phyloP scores from a whole-genome alignment of 2,329 filamentous ascomycete genomes.

The Leptographium galeiforme region DNA sequence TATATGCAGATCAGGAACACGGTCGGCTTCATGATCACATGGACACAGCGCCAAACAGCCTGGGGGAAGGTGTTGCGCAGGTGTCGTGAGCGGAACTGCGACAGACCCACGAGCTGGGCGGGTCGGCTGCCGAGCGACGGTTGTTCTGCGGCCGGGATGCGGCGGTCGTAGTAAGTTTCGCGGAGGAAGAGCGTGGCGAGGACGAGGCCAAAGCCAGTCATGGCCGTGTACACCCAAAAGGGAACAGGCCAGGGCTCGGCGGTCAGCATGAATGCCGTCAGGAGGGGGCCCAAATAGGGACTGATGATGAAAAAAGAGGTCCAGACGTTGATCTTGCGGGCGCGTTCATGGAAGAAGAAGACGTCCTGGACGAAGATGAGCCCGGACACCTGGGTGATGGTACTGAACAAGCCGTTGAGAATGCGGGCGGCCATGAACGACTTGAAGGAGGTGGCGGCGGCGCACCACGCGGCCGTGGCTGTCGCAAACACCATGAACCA shows the following conservation, averaged over 20 bases:
- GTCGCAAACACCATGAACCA: constrained; percentile 24
- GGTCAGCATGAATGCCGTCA: constrained; percentile 34
- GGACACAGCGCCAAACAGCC: constrained; percentile 24
- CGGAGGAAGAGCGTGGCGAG: constrained; percentile 27
- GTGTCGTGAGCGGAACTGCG: constrained; percentile 22
- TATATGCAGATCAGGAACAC: constrained; percentile 23
- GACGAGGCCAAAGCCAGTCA: constrained; percentile 23
- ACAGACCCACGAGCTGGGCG: constrained; percentile 17
- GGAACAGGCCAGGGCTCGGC: constrained; percentile 29
- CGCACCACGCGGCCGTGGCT: constrained; percentile 29
- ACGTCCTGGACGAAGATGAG: constrained; percentile 43
- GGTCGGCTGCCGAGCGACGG: constrained; percentile 19
- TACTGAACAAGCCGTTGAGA: constrained; percentile 34
- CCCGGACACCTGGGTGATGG: constrained; percentile 28
- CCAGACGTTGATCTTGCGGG: constrained; percentile 36
- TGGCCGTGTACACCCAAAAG: constrained; percentile 33
- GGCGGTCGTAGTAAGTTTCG: constrained; percentile 37
- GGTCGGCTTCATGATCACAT: constrained; percentile 25
- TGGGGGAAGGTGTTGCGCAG: constrained; percentile 26
- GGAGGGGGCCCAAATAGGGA: constrained; percentile 28
- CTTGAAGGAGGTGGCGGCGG: constrained; percentile 27
- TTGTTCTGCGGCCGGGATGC: constrained; percentile 21
- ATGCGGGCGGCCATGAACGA: constrained; percentile 35
- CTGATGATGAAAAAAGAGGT: constrained; percentile 17
- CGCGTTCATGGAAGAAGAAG: constrained; percentile 46